These are phyloP conservation scores for Agastache rugosa DNA, from an alignment of 257 asterid genomes.

Conservation along the genomic window DNA sequence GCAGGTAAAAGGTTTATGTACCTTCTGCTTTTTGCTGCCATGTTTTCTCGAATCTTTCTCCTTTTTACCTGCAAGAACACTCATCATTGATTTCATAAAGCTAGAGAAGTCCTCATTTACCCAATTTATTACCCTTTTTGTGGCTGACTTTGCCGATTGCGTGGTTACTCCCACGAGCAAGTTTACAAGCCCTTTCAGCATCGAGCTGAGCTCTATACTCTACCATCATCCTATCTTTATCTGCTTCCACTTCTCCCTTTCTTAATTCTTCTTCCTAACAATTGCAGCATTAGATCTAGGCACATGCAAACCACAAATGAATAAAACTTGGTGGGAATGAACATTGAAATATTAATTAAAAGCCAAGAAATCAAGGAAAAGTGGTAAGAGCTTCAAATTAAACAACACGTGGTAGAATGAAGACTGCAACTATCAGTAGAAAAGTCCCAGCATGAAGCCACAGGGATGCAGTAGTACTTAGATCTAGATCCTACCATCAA, in stretches of 20 bases:
- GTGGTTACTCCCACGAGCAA: constrained; percentile 83
- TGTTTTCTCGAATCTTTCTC: constrained; percentile 76
- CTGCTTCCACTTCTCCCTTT: constrained; percentile 98
- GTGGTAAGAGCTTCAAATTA: background rate
- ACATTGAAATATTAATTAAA: background rate
- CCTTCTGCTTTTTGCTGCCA: constrained; percentile 90
- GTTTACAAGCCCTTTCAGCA: constrained; percentile 92
- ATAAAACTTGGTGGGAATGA: constrained; percentile 16
- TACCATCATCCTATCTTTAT: constrained; percentile 93
- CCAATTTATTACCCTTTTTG: constrained; percentile 63
- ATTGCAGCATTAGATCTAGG: constrained; percentile 44
- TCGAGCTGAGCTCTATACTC: constrained; percentile 97
- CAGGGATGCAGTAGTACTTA: background rate
- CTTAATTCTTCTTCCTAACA: constrained; percentile 96
- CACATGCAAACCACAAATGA: constrained; percentile 12
- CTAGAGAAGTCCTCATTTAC: constrained; percentile 18
- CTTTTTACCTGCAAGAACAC: constrained; percentile 67
- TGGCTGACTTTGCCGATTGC: constrained; percentile 65
- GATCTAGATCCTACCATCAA: constrained; percentile 4
- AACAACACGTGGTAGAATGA: background rate
- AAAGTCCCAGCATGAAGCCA: constrained; percentile 19
- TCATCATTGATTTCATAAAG: constrained; percentile 24
- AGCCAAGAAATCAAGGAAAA: background rate
- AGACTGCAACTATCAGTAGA: constrained; percentile 15
- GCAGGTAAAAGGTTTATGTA: constrained; percentile 36